Evolutionary conservation across 768 basidiomycete species (phyloP).

Genomic region (Lactarius indigo): DNA sequence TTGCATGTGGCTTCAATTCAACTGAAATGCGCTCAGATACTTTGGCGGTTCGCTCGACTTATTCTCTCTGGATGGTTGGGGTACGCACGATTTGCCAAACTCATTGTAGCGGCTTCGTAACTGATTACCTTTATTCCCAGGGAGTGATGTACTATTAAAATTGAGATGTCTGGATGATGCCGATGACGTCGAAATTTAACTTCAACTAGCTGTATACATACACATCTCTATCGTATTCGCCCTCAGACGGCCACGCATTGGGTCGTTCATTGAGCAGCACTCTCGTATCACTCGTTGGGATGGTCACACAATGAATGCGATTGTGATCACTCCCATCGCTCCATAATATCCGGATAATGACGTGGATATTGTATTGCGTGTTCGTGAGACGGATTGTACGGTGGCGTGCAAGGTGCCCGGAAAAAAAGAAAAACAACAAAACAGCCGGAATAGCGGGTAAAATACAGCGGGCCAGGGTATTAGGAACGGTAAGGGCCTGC

Average conservation of each 20-base stretch:
- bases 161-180: conserved; percentile 50
- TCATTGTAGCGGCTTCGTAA: background rate
- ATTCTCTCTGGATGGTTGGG: conserved; percentile 81
- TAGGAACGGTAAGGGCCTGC: conserved; percentile 22
- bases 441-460: conserved; percentile 37
- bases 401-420: conserved; percentile 32
- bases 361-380: conserved; percentile 29
- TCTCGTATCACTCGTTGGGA: background rate
- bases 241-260: background rate
- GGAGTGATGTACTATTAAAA: conserved; percentile 53
- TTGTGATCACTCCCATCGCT: background rate
- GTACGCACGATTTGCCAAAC: conserved; percentile 36
- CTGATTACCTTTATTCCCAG: conserved; percentile 29
- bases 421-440: conserved; percentile 35
- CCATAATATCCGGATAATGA: conserved; percentile 16
- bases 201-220: background rate
- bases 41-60: conserved; percentile 86
- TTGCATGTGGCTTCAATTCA: background rate
- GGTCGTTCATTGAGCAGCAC: background rate
- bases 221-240: background rate
- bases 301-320: background rate
- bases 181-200: conserved; percentile 48
- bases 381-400: conserved; percentile 38
- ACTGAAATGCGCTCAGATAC: conserved; percentile 47
- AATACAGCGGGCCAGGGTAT: conserved; percentile 44